Evolutionary conservation across 495 filamentous ascomycete genomes (phyloP).

Genomic region (Daldinia concentrica): DNA sequence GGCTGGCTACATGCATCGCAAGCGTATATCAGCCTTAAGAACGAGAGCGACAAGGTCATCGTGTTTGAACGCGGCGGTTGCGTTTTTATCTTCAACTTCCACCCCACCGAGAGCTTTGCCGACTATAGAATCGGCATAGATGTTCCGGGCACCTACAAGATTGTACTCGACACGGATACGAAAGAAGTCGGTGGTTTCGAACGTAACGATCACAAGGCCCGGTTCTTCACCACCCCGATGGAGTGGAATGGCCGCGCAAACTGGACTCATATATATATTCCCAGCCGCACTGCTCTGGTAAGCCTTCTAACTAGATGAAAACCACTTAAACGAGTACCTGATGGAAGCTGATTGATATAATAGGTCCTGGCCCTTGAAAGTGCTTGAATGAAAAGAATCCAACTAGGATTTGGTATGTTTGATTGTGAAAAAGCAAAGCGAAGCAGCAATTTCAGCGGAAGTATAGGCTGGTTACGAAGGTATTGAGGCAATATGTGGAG

Average conservation of each 20-base stretch:
- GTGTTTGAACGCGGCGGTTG: conserved; percentile 93
- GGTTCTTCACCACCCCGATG: conserved; percentile 91
- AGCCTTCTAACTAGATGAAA: conserved; percentile 46
- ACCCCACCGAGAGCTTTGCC: conserved; percentile 84
- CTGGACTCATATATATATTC: conserved; percentile 92
- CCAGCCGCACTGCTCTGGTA: conserved; percentile 85
- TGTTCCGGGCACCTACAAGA: conserved; percentile 81
- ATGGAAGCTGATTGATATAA: conserved; percentile 20
- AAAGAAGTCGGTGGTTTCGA: conserved; percentile 81
- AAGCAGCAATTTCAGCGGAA: conserved; percentile 17
- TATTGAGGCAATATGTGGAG: background rate
- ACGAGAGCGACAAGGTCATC: conserved; percentile 93
- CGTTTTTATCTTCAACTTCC: conserved; percentile 96
- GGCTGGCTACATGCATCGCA: conserved; percentile 90
- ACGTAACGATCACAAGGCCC: conserved; percentile 76
- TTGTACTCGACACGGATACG: conserved; percentile 85
- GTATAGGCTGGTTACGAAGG: background rate
- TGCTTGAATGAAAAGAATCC: conserved; percentile 2
- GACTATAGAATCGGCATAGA: conserved; percentile 95
- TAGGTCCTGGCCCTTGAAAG: conserved; percentile 43
- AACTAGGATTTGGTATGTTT: background rate
- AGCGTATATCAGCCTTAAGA: conserved; percentile 92
- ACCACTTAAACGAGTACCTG: background rate
- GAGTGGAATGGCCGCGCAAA: conserved; percentile 89
- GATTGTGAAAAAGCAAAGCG: background rate